Evolutionary conservation across 2,329 filamentous ascomycete species (phyloP).

Genomic region (Beauveria brongniartii): DNA sequence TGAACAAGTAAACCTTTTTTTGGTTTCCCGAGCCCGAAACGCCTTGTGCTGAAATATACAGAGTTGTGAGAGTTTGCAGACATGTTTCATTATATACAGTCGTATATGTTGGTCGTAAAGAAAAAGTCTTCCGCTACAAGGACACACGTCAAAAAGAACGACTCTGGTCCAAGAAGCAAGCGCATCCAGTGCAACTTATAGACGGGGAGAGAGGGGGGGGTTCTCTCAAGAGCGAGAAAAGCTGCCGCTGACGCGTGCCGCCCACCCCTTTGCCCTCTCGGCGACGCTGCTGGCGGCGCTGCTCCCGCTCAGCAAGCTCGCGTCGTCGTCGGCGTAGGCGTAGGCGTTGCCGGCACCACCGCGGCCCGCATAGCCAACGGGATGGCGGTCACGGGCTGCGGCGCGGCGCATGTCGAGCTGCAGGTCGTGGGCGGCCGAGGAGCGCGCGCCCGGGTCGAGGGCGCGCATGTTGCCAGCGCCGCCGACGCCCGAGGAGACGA

Average conservation of each 20-base stretch:
- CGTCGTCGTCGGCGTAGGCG: constrained; percentile 31
- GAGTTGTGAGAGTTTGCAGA: not conserved
- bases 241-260: constrained; percentile 22
- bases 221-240: not conserved
- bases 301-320: constrained; percentile 14
- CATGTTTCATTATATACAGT: not conserved
- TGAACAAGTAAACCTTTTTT: not conserved
- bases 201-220: too few relatives aligned
- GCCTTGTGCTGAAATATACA: constrained; percentile 3
- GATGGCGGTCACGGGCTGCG: constrained; percentile 29
- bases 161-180: too few relatives aligned
- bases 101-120: not conserved
- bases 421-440: constrained; percentile 42
- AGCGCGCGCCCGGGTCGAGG: constrained; percentile 36
- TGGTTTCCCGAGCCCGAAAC: not conserved
- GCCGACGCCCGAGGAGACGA: constrained; percentile 59
- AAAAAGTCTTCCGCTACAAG: not conserved
- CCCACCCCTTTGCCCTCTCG: not conserved
- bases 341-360: constrained; percentile 60
- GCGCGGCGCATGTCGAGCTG: constrained; percentile 39
- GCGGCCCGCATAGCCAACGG: constrained; percentile 55
- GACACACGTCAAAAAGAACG: too few relatives aligned
- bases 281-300: constrained; percentile 16
- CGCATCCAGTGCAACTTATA: too few relatives aligned
- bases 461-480: constrained; percentile 56